Conservation (phyloP, 1,284 basidiomycete species). For the Cutaneotrichosporon sp. region DNA sequence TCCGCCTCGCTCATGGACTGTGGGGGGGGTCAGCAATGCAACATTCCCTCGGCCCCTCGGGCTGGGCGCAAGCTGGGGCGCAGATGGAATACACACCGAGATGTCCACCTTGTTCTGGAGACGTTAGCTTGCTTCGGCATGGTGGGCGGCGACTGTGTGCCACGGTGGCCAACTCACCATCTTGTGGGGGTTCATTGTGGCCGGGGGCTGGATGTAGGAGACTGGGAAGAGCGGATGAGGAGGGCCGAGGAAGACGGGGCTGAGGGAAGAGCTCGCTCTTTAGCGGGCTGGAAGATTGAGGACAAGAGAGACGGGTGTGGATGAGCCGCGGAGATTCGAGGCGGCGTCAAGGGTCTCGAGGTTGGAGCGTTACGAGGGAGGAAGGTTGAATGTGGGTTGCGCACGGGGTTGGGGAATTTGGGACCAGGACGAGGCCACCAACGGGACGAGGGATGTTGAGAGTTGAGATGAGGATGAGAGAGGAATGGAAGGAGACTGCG, state of each 20-base stretch:
- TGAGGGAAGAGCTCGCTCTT: neutral
- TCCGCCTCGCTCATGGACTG: constrained; percentile 88
- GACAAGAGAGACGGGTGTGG: neutral
- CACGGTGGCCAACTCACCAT: constrained; percentile 26
- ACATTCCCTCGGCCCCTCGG: neutral
- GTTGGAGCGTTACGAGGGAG: neutral
- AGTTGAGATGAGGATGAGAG: neutral
- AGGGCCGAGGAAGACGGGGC: no score
- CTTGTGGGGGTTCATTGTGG: constrained; percentile 51
- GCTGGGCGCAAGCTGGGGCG: neutral
- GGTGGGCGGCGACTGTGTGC: neutral
- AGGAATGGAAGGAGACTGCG: neutral
- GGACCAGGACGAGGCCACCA: neutral
- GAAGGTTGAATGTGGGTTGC: neutral
- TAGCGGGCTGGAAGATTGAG: neutral
- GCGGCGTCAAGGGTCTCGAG: neutral
- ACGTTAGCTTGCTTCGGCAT: constrained; percentile 6
- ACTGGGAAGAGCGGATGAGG: neutral
- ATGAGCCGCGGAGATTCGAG: neutral
- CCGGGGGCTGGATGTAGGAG: neutral
- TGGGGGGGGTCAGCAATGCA: constrained; percentile 12
- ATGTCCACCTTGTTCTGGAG: constrained; percentile 54
- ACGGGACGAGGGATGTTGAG: neutral
- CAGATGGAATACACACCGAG: constrained; percentile 39
- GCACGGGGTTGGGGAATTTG: neutral